Conservation (phyloP, 768 basidiomycete species). For the Sarcodon sp. region DNA sequence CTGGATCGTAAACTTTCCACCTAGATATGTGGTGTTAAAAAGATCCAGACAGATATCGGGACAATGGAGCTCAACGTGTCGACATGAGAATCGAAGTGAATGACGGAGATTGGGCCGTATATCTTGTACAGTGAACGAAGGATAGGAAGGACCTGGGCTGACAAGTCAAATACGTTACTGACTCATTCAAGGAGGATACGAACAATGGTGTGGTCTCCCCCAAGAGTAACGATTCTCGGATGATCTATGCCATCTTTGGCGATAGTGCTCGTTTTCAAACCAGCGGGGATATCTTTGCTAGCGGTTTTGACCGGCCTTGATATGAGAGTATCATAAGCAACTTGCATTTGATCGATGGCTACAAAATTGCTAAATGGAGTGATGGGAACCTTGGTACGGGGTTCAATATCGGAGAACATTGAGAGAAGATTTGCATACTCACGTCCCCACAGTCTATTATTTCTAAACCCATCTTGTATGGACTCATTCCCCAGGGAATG, state of each 20-base stretch:
- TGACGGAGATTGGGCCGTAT: constrained; percentile 73
- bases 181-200: too few relatives aligned
- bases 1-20: constrained; percentile 28
- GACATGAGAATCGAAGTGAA: constrained; percentile 73
- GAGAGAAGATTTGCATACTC: constrained; percentile 6
- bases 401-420: neutral
- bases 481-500: constrained; percentile 58
- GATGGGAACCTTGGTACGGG: constrained; percentile 45
- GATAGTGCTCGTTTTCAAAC: constrained; percentile 36
- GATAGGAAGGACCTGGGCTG: constrained; percentile 42
- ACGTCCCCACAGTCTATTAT: constrained; percentile 84
- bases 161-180: too few relatives aligned
- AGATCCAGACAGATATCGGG: constrained; percentile 27
- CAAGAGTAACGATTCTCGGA: constrained; percentile 65
- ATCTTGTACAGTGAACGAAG: constrained; percentile 66
- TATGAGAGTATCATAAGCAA: constrained; percentile 70
- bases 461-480: constrained; percentile 41
- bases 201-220: constrained; percentile 85
- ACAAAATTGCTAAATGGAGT: constrained; percentile 73
- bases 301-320: constrained; percentile 43
- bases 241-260: constrained; percentile 63
- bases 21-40: too few relatives aligned
- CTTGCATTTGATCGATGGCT: constrained; percentile 79
- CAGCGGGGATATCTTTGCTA: constrained; percentile 18
- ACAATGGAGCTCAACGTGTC: constrained; percentile 68